Conservation (phyloP, 257 asterid genomes). For the Paraleonurus japonicus region DNA sequence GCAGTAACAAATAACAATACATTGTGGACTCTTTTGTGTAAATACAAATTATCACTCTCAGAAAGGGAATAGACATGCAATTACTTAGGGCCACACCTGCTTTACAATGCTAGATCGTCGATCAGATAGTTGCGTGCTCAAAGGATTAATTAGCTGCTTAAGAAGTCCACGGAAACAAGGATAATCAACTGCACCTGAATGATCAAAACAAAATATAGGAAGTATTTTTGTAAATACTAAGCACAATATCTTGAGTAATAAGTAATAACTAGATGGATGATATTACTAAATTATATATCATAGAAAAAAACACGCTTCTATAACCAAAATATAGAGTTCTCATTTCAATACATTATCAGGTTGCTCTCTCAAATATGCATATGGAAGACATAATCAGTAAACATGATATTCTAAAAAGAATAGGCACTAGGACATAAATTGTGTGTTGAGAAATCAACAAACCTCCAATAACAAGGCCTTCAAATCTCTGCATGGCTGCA, state of each 20-base stretch:
- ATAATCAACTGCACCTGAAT: conserved; percentile 86
- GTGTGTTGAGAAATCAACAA: conserved; percentile 26
- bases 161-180: conserved; percentile 91
- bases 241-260: neutral
- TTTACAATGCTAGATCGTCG: conserved; percentile 98
- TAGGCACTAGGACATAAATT: conserved; percentile 11
- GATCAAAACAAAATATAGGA: conserved; percentile 18
- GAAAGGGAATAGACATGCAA: conserved; percentile 12
- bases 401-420: conserved; percentile 9
- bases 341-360: conserved; percentile 10
- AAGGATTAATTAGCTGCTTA: conserved; percentile 87
- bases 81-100: conserved; percentile 56
- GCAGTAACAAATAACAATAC: conserved; percentile 7
- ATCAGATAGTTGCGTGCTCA: conserved; percentile 90
- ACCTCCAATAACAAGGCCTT: conserved; percentile 97
- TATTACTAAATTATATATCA: neutral
- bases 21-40: neutral
- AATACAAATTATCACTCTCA: conserved; percentile 2
- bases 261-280: neutral
- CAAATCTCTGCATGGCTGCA: conserved; percentile 96
- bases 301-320: conserved; percentile 15
- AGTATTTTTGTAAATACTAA: neutral
- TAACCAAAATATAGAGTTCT: conserved; percentile 11
- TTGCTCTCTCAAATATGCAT: neutral
- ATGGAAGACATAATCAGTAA: conserved; percentile 2